Percentiles rank a stretch among this genome's conserved stretches.
Evolutionary conservation across 805 yeast species (phyloP).

Genomic region (Cyberlindnera saturnus): DNA sequence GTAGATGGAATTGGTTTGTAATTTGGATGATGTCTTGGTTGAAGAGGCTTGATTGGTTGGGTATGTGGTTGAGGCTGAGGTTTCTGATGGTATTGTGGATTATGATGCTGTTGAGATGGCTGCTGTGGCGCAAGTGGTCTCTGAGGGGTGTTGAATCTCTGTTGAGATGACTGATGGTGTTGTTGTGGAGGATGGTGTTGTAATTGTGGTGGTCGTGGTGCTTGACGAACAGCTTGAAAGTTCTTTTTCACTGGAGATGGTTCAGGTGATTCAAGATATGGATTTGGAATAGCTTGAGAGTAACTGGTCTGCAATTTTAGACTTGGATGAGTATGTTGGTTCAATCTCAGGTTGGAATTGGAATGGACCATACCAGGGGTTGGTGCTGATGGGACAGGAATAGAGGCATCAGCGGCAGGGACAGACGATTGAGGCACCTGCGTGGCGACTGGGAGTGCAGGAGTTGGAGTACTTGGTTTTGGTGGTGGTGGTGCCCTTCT

Average conservation of each 20-base stretch:
- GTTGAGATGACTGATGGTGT: conserved; percentile 6
- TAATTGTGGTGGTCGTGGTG: conserved; percentile 26
- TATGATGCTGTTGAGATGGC: conserved; percentile 16
- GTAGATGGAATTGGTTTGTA: conserved; percentile 15
- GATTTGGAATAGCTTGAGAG: conserved; percentile 17
- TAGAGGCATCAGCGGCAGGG: not conserved
- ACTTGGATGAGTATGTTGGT: conserved; percentile 8
- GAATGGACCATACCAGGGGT: conserved; percentile 4
- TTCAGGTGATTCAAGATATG: conserved; percentile 14
- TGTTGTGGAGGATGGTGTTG: conserved; percentile 17
- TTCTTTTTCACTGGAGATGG: conserved; percentile 6
- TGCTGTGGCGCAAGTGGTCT: conserved; percentile 8
- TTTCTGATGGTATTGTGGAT: conserved; percentile 18
- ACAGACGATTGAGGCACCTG: not conserved
- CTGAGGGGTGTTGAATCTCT: conserved; percentile 7
- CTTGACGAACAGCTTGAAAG: conserved; percentile 22
- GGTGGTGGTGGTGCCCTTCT: conserved; percentile 58
- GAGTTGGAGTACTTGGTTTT: conserved; percentile 2
- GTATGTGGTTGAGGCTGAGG: conserved; percentile 6
- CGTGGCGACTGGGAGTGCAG: no score
- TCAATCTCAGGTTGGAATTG: conserved; percentile 4
- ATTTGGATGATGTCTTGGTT: conserved; percentile 24
- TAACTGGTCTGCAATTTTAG: conserved; percentile 24
- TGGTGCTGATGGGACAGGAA: not conserved
- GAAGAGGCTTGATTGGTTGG: conserved; percentile 19